Conservation (phyloP, 225 moss, liverwort and hornwort species). For the Marchantia paleacea region DNA sequence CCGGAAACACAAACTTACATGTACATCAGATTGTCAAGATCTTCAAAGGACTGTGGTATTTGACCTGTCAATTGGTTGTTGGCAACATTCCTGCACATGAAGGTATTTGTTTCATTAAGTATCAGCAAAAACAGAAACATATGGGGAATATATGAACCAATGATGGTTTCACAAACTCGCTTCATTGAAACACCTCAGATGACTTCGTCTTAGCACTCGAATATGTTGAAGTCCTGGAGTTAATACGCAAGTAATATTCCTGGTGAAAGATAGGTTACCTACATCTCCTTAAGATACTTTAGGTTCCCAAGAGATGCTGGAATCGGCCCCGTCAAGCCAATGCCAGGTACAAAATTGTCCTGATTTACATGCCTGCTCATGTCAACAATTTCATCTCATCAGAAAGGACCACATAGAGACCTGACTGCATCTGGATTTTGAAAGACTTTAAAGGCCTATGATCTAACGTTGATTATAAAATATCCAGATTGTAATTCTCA, state of each 20-base stretch:
- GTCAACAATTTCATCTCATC: not conserved
- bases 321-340: not conserved
- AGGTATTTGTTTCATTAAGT: not conserved
- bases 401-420: not conserved
- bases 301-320: not conserved
- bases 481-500: not conserved
- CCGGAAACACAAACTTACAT: not conserved
- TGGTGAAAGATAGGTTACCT: no score
- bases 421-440: not conserved
- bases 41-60: slow-evolving; percentile 16
- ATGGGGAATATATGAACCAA: no score
- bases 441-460: not conserved
- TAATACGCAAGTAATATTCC: not conserved
- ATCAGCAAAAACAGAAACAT: not conserved
- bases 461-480: not conserved
- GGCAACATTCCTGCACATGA: slow-evolving; percentile 20
- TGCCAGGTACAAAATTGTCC: not conserved
- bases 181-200: no score
- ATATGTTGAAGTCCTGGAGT: not conserved
- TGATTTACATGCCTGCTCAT: not conserved
- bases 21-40: not conserved
- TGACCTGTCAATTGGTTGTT: slow-evolving; percentile 17
- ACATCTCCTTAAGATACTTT: no score
- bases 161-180: no score
- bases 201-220: no score